A percentile compares a stretch with the other conserved stretches of the same genome.
Conservation (phyloP, 2,329 filamentous ascomycete genomes). For the Colletotrichum shisoi region DNA sequence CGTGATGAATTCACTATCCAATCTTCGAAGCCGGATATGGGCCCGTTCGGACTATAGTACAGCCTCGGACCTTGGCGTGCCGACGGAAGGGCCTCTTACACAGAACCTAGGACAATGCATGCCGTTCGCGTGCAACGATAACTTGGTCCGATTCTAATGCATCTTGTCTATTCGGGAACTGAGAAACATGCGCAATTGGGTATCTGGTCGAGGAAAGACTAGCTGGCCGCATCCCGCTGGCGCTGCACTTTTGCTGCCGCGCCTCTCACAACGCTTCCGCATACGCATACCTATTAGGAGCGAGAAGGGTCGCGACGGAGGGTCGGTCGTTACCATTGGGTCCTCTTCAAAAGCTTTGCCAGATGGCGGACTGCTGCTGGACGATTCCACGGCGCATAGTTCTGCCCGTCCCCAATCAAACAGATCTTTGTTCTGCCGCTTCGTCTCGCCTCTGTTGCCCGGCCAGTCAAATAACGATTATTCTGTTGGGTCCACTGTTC, state of each 20-base stretch:
- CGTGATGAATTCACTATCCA: conserved; percentile 4
- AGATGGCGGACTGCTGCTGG: conserved; percentile 59
- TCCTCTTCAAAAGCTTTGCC: conserved; percentile 46
- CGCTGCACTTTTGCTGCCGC: conserved; percentile 14
- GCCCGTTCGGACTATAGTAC: conserved; percentile 4
- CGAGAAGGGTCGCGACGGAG: conserved; percentile 29
- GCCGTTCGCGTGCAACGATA: conserved; percentile 5
- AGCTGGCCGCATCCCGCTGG: conserved; percentile 26
- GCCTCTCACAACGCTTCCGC: conserved; percentile 28
- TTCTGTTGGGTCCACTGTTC: conserved; percentile 29
- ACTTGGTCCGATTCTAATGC: conserved; percentile 9
- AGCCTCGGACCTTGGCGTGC: background rate
- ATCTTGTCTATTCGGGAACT: conserved; percentile 30
- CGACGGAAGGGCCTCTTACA: conserved; percentile 2
- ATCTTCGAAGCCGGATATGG: conserved; percentile 3
- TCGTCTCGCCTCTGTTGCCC: conserved; percentile 17
- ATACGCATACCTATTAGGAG: conserved; percentile 38
- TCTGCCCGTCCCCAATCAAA: conserved; percentile 30
- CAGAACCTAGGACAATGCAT: background rate
- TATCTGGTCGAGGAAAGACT: conserved; percentile 16
- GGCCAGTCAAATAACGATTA: conserved; percentile 29
- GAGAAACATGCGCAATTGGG: conserved; percentile 16
- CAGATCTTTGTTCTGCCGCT: conserved; percentile 20
- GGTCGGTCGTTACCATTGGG: conserved; percentile 49
- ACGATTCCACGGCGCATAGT: conserved; percentile 43